Base-by-base conservation (phyloP, 1,139 yeast genomes). In the Arxiozyma heterogenica region DNA sequence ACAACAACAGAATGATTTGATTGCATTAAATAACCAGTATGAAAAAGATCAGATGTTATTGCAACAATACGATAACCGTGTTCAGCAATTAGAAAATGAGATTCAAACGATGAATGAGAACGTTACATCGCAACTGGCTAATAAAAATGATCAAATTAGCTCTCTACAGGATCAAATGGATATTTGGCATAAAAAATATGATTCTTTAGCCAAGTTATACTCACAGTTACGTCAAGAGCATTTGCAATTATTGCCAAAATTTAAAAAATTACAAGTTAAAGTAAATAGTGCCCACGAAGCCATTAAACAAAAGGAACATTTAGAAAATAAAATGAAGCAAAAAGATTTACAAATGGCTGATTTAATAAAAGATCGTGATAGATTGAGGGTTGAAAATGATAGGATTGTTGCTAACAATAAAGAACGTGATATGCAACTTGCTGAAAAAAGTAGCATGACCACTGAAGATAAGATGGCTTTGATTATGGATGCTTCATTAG, bases 281-380 rank as follows among this genome's bases (percentile, higher is more conserved):
- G 95, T 94, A 9, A 86, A 91, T 34, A 86, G 95, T 57, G 96
- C 97, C 9, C 96, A 89, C 67, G 97, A 90, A 69, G 87, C 96
- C 0, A 82, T 90, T 58, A 86, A 86, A 61, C 86, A 84, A 70
- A 83, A 91, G 61, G 96, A 90, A 65, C 82, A 82, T 65, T 73
- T 87, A 45, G 96, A 90, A 69, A 82, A 86, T 58, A 96, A 89
- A 58, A 73, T 89, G 69, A 88, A 87, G 68, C 79, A 93, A 18
- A 90, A 90, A 72, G 90, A 88, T 66, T 77, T 89, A 53, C 96
- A 90, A 68, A 76, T 90, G 60, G 96, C 96, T 1, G 96, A 89
- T 64, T 77, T 90, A 64, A 89, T 89, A 57, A 80, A 95, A 58
- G 96, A 90, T 67, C 82, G 97, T 58, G 97, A 90, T 65, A 78